Conservation (phyloP, 2,329 filamentous ascomycete species). For the Aureobasidium lini region DNA sequence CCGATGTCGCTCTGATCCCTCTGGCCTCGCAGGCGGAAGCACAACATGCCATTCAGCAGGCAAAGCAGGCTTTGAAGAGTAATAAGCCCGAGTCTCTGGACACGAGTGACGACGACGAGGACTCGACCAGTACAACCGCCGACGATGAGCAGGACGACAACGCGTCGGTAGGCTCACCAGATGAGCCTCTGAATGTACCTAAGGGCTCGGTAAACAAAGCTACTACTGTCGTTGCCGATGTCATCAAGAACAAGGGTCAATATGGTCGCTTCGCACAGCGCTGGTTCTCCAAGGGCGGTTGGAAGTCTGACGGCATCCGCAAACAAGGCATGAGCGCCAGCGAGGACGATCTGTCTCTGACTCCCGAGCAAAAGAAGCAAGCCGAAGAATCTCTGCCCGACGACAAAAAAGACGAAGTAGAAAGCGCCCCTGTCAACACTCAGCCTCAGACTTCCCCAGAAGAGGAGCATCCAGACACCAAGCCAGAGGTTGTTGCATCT, state of each 20-base stretch:
- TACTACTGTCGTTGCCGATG: constrained; percentile 78
- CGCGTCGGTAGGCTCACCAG: not conserved
- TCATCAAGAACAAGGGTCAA: constrained; percentile 71
- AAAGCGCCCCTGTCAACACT: constrained; percentile 32
- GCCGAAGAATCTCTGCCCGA: constrained; percentile 26
- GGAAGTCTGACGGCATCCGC: constrained; percentile 64
- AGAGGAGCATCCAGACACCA: not conserved
- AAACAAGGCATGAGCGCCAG: constrained; percentile 58
- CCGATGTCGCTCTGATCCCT: constrained; percentile 84
- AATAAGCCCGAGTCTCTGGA: constrained; percentile 23
- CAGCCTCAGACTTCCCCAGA: not conserved
- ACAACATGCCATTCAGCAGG: constrained; percentile 59
- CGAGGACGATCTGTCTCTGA: constrained; percentile 32
- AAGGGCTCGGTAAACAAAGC: constrained; percentile 27
- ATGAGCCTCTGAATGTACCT: constrained; percentile 18
- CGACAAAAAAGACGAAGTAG: constrained; percentile 20
- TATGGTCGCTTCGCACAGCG: constrained; percentile 85
- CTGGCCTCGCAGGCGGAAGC: constrained; percentile 70
- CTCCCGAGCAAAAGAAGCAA: constrained; percentile 28
- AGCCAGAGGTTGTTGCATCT: not conserved
- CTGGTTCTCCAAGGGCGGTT: constrained; percentile 78
- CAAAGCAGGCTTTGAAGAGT: constrained; percentile 41
- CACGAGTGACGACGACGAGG: constrained; percentile 25
- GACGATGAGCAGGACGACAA: constrained; percentile 26
- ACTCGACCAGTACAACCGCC: constrained; percentile 26